Evolutionary conservation across 257 asterid species (phyloP).

Genomic region (Asclepias syriaca): DNA sequence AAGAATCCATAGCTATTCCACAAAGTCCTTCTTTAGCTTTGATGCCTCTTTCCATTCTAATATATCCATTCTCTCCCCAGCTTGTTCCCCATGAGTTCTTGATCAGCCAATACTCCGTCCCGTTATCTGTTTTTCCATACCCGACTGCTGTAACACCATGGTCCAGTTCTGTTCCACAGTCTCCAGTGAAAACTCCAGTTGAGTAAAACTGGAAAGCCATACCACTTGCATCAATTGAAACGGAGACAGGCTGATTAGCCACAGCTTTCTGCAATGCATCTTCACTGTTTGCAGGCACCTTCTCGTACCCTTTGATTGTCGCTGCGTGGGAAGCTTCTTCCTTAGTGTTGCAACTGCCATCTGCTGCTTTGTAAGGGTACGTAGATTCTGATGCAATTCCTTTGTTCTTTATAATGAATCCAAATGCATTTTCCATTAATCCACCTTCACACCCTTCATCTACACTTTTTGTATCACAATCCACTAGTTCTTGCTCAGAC

Average conservation of each 20-base stretch:
- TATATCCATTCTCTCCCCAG: conserved; percentile 18
- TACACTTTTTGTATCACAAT: conserved; percentile 25
- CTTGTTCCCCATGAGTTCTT: conserved; percentile 22
- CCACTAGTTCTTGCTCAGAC: conserved; percentile 27
- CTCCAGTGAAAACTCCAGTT: conserved; percentile 11
- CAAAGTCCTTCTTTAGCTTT: conserved; percentile 10
- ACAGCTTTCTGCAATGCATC: conserved; percentile 12
- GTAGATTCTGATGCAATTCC: conserved; percentile 20
- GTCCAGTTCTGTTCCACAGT: conserved; percentile 12
- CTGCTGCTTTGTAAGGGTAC: conserved; percentile 27
- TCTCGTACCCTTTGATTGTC: conserved; percentile 14
- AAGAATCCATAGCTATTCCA: conserved; percentile 16
- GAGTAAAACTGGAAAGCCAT: conserved; percentile 13
- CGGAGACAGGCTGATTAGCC: conserved; percentile 15
- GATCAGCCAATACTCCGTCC: conserved; percentile 14
- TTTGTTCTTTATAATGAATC: conserved; percentile 22
- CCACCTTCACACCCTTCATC: conserved; percentile 25
- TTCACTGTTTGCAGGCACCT: conserved; percentile 11
- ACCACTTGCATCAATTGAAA: conserved; percentile 16
- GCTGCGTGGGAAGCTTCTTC: conserved; percentile 21
- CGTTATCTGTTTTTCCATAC: conserved; percentile 9
- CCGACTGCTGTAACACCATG: conserved; percentile 20
- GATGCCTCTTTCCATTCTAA: conserved; percentile 6
- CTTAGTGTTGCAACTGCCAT: conserved; percentile 20
- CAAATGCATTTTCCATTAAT: conserved; percentile 19